These are phyloP conservation scores for Lactarius evosmus DNA, from an alignment of 768 basidiomycete genomes.

Conservation along the genomic window DNA sequence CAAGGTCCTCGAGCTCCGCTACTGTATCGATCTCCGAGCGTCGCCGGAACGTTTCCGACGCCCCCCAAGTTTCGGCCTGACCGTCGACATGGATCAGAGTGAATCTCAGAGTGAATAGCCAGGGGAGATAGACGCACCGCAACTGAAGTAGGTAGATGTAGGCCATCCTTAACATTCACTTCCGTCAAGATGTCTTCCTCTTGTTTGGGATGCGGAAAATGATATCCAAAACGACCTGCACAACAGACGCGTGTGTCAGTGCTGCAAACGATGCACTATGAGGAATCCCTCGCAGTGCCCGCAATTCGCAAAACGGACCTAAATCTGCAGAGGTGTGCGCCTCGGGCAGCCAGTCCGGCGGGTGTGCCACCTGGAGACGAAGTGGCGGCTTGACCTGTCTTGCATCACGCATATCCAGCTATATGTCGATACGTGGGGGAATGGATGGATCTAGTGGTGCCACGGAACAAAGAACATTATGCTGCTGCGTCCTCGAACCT, in stretches of 20 bases:
- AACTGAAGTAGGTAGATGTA: conserved; percentile 50
- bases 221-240: conserved; percentile 71
- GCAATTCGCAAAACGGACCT: conserved; percentile 41
- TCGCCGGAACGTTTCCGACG: conserved; percentile 50
- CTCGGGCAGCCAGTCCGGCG: conserved; percentile 71
- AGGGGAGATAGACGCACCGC: conserved; percentile 44
- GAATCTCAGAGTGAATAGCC: background rate
- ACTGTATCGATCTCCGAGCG: conserved; percentile 52
- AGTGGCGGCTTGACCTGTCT: conserved; percentile 34
- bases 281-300: background rate
- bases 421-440: background rate
- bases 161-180: conserved; percentile 63
- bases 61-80: conserved; percentile 64
- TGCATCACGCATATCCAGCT: conserved; percentile 20
- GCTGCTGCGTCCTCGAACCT: background rate
- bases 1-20: conserved; percentile 63
- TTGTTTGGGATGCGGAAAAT: conserved; percentile 70
- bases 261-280: background rate
- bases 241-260: background rate
- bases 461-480: background rate
- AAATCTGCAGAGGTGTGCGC: conserved; percentile 66
- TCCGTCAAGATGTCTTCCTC: conserved; percentile 72
- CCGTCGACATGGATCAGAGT: background rate
- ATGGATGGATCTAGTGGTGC: background rate
- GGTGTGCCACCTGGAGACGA: conserved; percentile 61